Percentiles rank a stretch among this genome's conserved stretches.
phyloP scores from a whole-genome alignment of 78 protist species.

The Pelomyxa schiedti region DNA sequence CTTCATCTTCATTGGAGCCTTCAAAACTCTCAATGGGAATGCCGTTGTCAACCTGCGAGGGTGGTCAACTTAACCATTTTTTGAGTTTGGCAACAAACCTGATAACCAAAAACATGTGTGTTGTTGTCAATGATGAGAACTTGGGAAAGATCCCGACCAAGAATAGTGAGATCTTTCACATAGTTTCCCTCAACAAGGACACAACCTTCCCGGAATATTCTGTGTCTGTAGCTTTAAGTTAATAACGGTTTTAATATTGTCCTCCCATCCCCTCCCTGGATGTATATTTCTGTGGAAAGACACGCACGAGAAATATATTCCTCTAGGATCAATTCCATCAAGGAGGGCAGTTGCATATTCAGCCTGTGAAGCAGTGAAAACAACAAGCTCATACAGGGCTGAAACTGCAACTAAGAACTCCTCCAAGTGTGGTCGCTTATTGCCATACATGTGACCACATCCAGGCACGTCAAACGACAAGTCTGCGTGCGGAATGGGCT shows the following conservation, averaged over 20 bases:
- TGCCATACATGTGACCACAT: conserved; percentile 38
- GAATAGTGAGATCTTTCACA: conserved; percentile 71
- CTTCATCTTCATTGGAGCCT: conserved; percentile 52
- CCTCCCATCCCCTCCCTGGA: too few species aligned
- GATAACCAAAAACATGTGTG: conserved; percentile 79
- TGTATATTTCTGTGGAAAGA: too few species aligned
- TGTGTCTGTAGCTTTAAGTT: too few species aligned
- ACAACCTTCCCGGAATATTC: conserved; percentile 80
- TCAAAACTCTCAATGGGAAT: conserved; percentile 69
- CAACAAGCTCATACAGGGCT: conserved; percentile 55
- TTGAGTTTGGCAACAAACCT: too few species aligned
- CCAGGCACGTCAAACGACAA: conserved; percentile 25
- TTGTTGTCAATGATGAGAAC: conserved; percentile 75
- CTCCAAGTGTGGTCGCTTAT: conserved; percentile 61
- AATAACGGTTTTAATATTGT: too few species aligned
- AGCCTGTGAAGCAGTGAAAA: conserved; percentile 81
- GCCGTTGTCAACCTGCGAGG: conserved; percentile 70
- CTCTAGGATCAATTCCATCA: conserved; percentile 59
- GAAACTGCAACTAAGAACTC: conserved; percentile 43
- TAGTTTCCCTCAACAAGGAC: conserved; percentile 61
- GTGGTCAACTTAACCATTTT: too few species aligned
- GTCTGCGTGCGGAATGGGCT: conserved; percentile 46
- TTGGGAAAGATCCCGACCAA: conserved; percentile 67
- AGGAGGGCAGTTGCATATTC: conserved; percentile 74
- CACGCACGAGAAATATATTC: conserved; percentile 9